A percentile compares a stretch with the other conserved stretches of the same genome.
Conservation (phyloP, 2,329 filamentous ascomycete genomes). For the Pseudocercospora cruenta region DNA sequence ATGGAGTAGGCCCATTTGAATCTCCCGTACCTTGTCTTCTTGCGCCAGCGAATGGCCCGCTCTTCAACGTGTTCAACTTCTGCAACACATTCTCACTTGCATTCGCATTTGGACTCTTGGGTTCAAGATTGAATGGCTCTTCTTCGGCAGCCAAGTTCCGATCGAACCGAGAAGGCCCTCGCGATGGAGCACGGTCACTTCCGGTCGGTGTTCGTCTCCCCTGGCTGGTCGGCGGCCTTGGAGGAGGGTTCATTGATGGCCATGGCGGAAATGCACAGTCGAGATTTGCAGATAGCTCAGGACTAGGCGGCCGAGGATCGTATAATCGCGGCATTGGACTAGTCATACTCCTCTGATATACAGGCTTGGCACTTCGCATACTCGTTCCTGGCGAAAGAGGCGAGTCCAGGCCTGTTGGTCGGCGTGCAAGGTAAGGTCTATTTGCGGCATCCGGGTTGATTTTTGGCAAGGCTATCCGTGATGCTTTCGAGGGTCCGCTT, state of each 20-base stretch:
- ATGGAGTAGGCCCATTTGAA: conserved; percentile 9
- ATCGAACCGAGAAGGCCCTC: conserved; percentile 29
- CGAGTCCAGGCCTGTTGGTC: conserved; percentile 61
- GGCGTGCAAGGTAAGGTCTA: conserved; percentile 34
- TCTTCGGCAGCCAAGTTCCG: conserved; percentile 19
- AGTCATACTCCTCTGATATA: conserved; percentile 32
- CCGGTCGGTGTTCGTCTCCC: conserved; percentile 32
- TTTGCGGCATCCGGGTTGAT: conserved; percentile 40
- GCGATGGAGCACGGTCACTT: conserved; percentile 33
- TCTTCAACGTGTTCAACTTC: conserved; percentile 64
- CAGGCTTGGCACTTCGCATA: conserved; percentile 31
- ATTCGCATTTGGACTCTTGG: conserved; percentile 48
- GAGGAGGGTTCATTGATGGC: conserved; percentile 39
- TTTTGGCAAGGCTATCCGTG: conserved; percentile 30
- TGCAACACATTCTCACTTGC: conserved; percentile 53
- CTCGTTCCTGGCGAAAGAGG: conserved; percentile 41
- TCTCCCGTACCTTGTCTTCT: conserved; percentile 26
- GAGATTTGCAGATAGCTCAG: conserved; percentile 49
- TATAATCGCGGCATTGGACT: conserved; percentile 38
- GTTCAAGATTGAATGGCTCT: conserved; percentile 35
- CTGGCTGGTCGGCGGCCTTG: conserved; percentile 31
- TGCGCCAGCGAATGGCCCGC: conserved; percentile 62
- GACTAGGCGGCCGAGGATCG: conserved; percentile 40
- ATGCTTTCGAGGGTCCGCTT: conserved; percentile 39
- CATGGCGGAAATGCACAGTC: conserved; percentile 61